phyloP scores from a whole-genome alignment of 2,329 filamentous ascomycete genomes.

The Phialophora verrucosa region DNA sequence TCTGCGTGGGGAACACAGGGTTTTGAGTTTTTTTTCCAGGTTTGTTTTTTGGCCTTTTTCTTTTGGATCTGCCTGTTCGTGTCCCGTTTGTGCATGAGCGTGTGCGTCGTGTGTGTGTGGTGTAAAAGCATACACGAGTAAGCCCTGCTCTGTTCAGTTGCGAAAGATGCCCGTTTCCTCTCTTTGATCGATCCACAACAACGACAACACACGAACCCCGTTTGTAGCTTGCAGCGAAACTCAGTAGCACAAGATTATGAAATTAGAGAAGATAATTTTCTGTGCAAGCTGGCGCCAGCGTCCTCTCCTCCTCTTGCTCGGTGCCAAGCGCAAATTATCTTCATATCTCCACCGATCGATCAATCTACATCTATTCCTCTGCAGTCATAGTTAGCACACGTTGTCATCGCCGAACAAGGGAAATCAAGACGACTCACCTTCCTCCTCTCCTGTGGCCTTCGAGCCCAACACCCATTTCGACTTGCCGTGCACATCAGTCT shows the following conservation, averaged over 20 bases:
- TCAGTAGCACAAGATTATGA: slow-evolving; percentile 30
- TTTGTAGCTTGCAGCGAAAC: slow-evolving; percentile 24
- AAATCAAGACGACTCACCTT: slow-evolving; percentile 45
- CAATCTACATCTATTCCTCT: slow-evolving; percentile 25
- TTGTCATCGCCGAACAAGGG: not conserved
- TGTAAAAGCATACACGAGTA: slow-evolving; percentile 6
- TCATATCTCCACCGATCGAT: slow-evolving; percentile 17
- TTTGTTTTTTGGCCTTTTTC: slow-evolving; percentile 14
- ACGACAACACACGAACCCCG: slow-evolving; percentile 12
- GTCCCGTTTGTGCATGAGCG: not conserved
- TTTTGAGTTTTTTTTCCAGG: slow-evolving; percentile 13
- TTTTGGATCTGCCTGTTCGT: slow-evolving; percentile 2
- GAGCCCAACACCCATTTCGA: slow-evolving; percentile 52
- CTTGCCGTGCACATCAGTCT: slow-evolving; percentile 54
- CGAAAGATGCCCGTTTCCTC: not conserved
- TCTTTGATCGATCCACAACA: slow-evolving; percentile 10
- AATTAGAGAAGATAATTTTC: slow-evolving; percentile 29
- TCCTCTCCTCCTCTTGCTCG: slow-evolving; percentile 6
- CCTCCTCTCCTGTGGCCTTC: slow-evolving; percentile 51
- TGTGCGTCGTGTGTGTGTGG: not conserved
- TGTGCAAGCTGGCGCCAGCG: slow-evolving; percentile 15
- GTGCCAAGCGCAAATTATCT: slow-evolving; percentile 21
- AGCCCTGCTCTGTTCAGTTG: slow-evolving; percentile 6
- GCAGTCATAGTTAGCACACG: slow-evolving; percentile 16
- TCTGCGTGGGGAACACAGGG: not conserved